Base-by-base conservation (phyloP, 1,284 basidiomycete species). In the Rhodotorula sp. region DNA sequence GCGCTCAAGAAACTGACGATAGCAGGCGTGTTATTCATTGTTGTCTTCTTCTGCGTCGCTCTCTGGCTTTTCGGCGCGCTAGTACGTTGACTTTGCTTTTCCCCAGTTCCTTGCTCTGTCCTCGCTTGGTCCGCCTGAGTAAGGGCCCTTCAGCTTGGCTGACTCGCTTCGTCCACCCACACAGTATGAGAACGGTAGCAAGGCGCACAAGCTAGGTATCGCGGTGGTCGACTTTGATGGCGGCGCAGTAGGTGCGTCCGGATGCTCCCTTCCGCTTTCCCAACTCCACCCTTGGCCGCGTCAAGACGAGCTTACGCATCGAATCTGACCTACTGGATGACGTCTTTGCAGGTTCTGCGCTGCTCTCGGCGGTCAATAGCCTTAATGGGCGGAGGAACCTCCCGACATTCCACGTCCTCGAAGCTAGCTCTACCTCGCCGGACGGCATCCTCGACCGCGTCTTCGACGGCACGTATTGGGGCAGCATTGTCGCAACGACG, bases 171-270 rank as follows among this genome's bases (percentile, higher is more conserved):
- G 13, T 15, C 29, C 6, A 0, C 13, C 19, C 27, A 13, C 51
- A 15, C 21, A 54, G 53, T 67, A 65, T 29, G 22, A 67, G n/a
- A 53, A 21, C 8, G 12, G 3, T 25, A 57, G 5, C 46, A 41
- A 61, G 22, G 46, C 64, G 8, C 60, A 69, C 48, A 65, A 51
- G 3, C 53, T 72, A 22, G 17, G 44, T 3, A 39, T 69, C 17
- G 44, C 55, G 21, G 57, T 72, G 17, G 67, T 56, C n/a, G 71
- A 72, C 51, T 72, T 72, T 51, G 71, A 72, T 29, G 67, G 71
- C 19, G 63, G 61, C 0, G 36, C 57, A 0, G 67, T 72, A n/a
- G 70, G 50, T 51, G 50, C 66, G 64, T 13, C 32, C 51, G 44
- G 19, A 44, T 44, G 44, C 8, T 17, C 8, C 39, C n/a, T 27